Percentiles rank a stretch among this genome's conserved stretches.
Evolutionary conservation across 306 rosid genomes (phyloP).

Genomic region (Quercus variabilis): DNA sequence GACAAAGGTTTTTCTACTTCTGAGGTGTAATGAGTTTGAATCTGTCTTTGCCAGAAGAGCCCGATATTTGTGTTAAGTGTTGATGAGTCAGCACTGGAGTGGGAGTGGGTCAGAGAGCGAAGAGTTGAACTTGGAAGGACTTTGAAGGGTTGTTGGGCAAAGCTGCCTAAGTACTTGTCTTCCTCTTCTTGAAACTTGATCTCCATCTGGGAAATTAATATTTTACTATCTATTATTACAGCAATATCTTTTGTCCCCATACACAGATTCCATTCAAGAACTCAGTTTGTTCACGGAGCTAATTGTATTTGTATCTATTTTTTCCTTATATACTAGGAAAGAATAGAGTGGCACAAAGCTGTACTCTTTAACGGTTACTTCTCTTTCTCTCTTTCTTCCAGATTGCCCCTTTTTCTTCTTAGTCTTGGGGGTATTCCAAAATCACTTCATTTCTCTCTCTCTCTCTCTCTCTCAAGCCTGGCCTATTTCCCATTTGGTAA

Average conservation of each 20-base stretch:
- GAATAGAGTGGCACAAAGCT: background rate
- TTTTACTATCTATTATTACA: background rate
- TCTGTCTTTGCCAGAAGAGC: background rate
- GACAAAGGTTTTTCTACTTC: background rate
- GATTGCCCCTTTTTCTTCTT: background rate
- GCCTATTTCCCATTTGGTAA: background rate
- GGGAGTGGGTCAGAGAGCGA: background rate
- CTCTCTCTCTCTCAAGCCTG: background rate
- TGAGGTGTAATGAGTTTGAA: background rate
- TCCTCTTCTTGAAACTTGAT: background rate
- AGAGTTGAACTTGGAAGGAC: background rate
- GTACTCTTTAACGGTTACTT: background rate
- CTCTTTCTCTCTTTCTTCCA: background rate
- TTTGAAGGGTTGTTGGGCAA: slow-evolving; percentile 29
- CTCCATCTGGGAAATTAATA: slow-evolving; percentile 10
- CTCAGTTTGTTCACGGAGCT: background rate
- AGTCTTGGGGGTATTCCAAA: background rate
- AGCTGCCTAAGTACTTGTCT: background rate
- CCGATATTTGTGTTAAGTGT: background rate
- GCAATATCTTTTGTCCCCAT: slow-evolving; percentile 6
- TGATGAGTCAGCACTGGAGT: background rate
- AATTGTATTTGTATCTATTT: background rate
- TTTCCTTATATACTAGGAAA: background rate
- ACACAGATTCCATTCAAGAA: slow-evolving; percentile 1
- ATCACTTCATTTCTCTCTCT: background rate